Conservation (phyloP, 352 stramenopile species). For the Phytophthora megakarya region DNA sequence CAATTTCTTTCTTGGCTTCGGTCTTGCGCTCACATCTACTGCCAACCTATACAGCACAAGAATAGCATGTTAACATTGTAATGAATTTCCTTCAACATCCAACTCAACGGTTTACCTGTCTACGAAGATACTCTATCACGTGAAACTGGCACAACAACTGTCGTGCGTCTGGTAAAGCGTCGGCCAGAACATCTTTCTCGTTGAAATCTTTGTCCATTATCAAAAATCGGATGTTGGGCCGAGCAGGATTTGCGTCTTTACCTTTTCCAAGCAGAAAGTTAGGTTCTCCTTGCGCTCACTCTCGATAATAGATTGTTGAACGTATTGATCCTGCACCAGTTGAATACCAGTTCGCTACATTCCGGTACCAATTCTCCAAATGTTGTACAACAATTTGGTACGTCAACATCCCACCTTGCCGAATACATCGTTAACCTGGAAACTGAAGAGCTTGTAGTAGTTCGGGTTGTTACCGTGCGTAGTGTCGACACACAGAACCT, state of each 20-base stretch:
- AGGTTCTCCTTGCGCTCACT: slow-evolving; percentile 14
- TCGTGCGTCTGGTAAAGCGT: slow-evolving; percentile 5
- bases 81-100: neutral
- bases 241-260: slow-evolving; percentile 16
- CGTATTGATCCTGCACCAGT: slow-evolving; percentile 13
- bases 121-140: slow-evolving; percentile 8
- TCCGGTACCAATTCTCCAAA: neutral
- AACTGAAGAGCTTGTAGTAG: slow-evolving; percentile 27
- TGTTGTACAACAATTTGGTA: neutral
- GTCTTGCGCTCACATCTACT: neutral
- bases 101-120: neutral
- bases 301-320: slow-evolving; percentile 18
- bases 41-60: slow-evolving; percentile 1
- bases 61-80: neutral
- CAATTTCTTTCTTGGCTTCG: neutral
- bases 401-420: slow-evolving; percentile 1
- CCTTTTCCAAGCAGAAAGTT: slow-evolving; percentile 1
- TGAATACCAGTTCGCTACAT: neutral
- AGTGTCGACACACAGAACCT: slow-evolving; percentile 17
- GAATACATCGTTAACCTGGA: slow-evolving; percentile 17
- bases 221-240: slow-evolving; percentile 12
- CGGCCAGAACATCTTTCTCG: slow-evolving; percentile 16
- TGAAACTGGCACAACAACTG: slow-evolving; percentile 21
- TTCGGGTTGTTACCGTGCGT: slow-evolving; percentile 21
- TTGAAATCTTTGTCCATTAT: slow-evolving; percentile 23